These are phyloP conservation scores for Monilinia fructigena DNA, from an alignment of 2,329 filamentous ascomycete genomes.

Conservation along the genomic window DNA sequence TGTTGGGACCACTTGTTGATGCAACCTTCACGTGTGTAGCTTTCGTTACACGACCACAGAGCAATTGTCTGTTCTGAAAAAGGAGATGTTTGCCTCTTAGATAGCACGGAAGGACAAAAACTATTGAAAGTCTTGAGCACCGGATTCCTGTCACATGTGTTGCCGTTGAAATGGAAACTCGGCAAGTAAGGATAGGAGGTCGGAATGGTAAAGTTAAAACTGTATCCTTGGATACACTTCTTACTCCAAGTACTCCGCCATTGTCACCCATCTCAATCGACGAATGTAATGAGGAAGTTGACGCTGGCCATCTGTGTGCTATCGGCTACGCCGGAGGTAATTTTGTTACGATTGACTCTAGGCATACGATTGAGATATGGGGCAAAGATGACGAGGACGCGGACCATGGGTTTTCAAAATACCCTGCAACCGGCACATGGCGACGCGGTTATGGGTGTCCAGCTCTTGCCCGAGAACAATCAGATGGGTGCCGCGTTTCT, in stretches of 20 bases:
- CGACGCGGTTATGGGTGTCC: constrained; percentile 70
- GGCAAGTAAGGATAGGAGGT: constrained; percentile 42
- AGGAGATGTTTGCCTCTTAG: constrained; percentile 87
- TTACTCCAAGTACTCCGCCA: constrained; percentile 38
- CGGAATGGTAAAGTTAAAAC: constrained; percentile 47
- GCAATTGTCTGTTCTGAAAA: constrained; percentile 83
- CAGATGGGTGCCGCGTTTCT: constrained; percentile 69
- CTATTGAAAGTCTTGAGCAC: constrained; percentile 65
- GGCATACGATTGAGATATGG: constrained; percentile 68
- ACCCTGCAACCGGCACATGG: constrained; percentile 60
- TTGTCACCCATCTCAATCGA: constrained; percentile 35
- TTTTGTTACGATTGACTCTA: constrained; percentile 72
- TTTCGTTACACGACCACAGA: constrained; percentile 65
- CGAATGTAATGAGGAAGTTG: constrained; percentile 26
- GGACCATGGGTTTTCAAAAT: constrained; percentile 44
- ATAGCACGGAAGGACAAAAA: constrained; percentile 69
- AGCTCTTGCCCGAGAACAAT: constrained; percentile 60
- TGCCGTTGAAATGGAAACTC: constrained; percentile 41
- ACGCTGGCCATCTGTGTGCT: constrained; percentile 54
- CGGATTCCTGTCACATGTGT: constrained; percentile 52
- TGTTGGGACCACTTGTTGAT: constrained; percentile 79
- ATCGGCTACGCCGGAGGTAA: constrained; percentile 67
- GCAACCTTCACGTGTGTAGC: constrained; percentile 79
- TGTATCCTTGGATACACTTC: constrained; percentile 49
- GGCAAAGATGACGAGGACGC: constrained; percentile 38